A percentile compares a stretch with the other conserved stretches of the same genome.
phyloP scores from a whole-genome alignment of 176 grass and related monocot species.

The Ensete glaucum region DNA sequence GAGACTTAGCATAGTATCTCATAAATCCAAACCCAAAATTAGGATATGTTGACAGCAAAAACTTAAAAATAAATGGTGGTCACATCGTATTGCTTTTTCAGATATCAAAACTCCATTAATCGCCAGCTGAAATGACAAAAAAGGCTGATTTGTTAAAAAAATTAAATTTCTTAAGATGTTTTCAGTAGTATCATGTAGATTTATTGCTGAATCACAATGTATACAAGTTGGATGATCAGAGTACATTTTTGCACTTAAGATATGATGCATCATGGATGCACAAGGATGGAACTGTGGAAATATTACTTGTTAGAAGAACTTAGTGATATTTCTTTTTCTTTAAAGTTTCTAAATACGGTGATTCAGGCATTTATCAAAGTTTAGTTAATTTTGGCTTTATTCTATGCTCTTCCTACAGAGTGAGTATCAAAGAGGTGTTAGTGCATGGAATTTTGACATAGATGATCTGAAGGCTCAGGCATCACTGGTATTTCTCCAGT shows the following conservation, averaged over 20 bases:
- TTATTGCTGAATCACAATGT: too few species aligned
- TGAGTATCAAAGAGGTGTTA: slow-evolving; percentile 96
- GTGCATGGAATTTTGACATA: slow-evolving; percentile 98
- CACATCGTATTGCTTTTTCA: too few species aligned
- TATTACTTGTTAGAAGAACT: neutral
- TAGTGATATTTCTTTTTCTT: neutral
- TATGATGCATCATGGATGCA: too few species aligned
- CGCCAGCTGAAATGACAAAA: too few species aligned
- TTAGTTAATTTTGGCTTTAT: neutral
- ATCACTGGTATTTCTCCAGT: slow-evolving; percentile 54
- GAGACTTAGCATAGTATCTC: neutral
- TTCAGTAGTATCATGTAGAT: too few species aligned
- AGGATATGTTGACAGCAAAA: neutral
- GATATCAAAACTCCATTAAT: too few species aligned
- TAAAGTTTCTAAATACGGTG: neutral
- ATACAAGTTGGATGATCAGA: too few species aligned
- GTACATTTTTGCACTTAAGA: too few species aligned
- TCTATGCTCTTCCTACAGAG: slow-evolving; percentile 41
- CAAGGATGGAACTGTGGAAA: too few species aligned
- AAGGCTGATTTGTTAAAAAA: too few species aligned
- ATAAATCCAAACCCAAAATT: neutral
- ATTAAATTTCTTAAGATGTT: too few species aligned
- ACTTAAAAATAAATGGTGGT: too few species aligned
- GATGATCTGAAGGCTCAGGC: slow-evolving; percentile 97
- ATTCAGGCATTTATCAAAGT: neutral